Conservation (phyloP, 2,329 filamentous ascomycete species). For the Aspergillus neotritici region DNA sequence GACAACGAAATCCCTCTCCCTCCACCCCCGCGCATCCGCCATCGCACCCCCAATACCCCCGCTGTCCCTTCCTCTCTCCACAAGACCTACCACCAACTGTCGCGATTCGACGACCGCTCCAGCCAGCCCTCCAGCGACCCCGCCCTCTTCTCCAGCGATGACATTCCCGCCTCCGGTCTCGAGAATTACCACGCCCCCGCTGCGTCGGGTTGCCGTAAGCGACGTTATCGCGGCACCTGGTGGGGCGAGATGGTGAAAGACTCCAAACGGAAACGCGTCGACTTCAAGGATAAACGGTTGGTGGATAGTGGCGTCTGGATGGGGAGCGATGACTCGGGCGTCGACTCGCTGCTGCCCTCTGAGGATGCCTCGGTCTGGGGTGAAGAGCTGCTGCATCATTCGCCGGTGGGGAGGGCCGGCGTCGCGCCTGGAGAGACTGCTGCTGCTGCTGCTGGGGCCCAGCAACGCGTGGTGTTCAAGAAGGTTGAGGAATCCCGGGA, state of each 20-base stretch:
- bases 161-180: conserved; percentile 40
- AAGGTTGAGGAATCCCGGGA: conserved; percentile 29
- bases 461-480: conserved; percentile 16
- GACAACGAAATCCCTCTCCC: conserved; percentile 37
- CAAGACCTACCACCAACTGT: conserved; percentile 23
- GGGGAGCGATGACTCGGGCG: conserved; percentile 41
- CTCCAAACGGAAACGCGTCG: conserved; percentile 35
- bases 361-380: conserved; percentile 33
- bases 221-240: conserved; percentile 43
- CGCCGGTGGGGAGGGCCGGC: conserved; percentile 2
- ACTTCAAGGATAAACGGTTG: conserved; percentile 41
- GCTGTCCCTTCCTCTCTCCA: conserved; percentile 16
- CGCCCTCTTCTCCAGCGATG: conserved; percentile 45
- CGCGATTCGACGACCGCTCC: conserved; percentile 32
- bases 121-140: conserved; percentile 41
- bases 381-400: conserved; percentile 33
- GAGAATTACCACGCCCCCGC: conserved; percentile 38
- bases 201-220: conserved; percentile 26
- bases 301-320: conserved; percentile 46
- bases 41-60: conserved; percentile 26
- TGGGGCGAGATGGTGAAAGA: conserved; percentile 38
- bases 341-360: conserved; percentile 28
- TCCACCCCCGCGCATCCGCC: conserved; percentile 31
- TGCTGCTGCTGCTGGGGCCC: conserved; percentile 5
- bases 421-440: not conserved